phyloP scores from a whole-genome alignment of 2,329 filamentous ascomycete genomes.

The Cytospora piceicola region DNA sequence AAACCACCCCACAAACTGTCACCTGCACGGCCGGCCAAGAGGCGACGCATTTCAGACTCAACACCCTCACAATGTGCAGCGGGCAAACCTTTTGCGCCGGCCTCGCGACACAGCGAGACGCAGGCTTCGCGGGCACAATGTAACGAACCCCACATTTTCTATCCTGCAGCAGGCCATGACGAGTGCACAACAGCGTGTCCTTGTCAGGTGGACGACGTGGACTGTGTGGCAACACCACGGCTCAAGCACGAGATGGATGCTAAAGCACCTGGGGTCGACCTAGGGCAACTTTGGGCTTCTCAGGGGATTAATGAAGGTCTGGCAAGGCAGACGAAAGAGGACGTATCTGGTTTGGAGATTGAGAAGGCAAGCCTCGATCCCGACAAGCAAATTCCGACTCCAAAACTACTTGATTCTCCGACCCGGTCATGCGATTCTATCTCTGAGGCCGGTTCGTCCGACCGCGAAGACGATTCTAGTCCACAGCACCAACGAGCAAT shows the following conservation, averaged over 20 bases:
- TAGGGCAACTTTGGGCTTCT: neutral
- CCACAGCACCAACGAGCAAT: neutral
- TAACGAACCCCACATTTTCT: neutral
- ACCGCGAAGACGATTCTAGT: neutral
- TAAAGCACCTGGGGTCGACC: neutral
- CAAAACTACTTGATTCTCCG: neutral
- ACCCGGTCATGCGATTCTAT: neutral
- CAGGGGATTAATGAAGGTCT: neutral
- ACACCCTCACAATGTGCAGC: slow-evolving; percentile 3
- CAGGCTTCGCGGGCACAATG: neutral
- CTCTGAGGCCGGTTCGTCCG: neutral
- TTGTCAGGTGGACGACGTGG: slow-evolving; percentile 18
- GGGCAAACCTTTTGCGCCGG: neutral
- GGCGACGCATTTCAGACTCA: slow-evolving; percentile 8
- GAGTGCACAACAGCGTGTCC: slow-evolving; percentile 20
- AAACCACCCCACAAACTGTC: neutral
- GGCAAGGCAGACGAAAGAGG: neutral
- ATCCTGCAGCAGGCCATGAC: too few relatives aligned
- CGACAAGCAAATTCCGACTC: neutral
- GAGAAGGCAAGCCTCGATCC: neutral
- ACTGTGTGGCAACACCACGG: slow-evolving; percentile 13
- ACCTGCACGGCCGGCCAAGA: slow-evolving; percentile 7
- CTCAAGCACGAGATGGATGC: neutral
- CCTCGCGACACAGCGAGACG: neutral
- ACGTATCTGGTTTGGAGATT: neutral